These are phyloP conservation scores for Tieghemostelium lacteum DNA, from an alignment of 78 protist genomes.

Conservation along the genomic window DNA sequence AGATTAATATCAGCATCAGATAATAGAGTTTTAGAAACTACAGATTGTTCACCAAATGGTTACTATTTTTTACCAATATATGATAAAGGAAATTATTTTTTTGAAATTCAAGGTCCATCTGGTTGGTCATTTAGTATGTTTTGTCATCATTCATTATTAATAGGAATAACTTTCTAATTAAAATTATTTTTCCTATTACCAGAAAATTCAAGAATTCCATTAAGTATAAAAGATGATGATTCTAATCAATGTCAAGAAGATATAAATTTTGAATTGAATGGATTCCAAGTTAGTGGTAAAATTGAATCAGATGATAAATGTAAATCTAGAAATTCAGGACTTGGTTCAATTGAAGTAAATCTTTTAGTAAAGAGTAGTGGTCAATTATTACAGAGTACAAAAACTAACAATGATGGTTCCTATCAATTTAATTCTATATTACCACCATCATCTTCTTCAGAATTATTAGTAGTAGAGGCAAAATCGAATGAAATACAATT, in stretches of 20 bases:
- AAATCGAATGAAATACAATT: too few species aligned
- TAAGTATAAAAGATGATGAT: not conserved
- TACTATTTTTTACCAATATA: conserved; percentile 45
- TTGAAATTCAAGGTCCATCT: conserved; percentile 30
- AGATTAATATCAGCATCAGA: not conserved
- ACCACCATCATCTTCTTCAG: too few species aligned
- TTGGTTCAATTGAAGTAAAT: not conserved
- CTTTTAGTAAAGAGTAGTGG: not conserved
- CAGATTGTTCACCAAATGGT: conserved; percentile 53
- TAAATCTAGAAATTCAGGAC: not conserved
- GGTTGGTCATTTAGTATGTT: conserved; percentile 61
- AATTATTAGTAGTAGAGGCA: too few species aligned
- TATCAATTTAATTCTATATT: not conserved
- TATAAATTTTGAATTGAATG: conserved; percentile 44
- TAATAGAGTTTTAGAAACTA: conserved; percentile 2
- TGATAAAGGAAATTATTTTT: conserved; percentile 1
- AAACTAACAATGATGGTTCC: not conserved
- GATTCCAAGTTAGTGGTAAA: conserved; percentile 20
- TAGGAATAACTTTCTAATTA: too few species aligned
- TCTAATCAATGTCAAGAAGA: conserved; percentile 20
- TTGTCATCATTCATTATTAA: too few species aligned
- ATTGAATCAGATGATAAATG: not conserved
- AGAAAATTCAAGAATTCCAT: not conserved
- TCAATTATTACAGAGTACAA: not conserved
- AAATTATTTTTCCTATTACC: too few species aligned